phyloP scores from a whole-genome alignment of 208 protist species.

The Crithidia thermophila region DNA sequence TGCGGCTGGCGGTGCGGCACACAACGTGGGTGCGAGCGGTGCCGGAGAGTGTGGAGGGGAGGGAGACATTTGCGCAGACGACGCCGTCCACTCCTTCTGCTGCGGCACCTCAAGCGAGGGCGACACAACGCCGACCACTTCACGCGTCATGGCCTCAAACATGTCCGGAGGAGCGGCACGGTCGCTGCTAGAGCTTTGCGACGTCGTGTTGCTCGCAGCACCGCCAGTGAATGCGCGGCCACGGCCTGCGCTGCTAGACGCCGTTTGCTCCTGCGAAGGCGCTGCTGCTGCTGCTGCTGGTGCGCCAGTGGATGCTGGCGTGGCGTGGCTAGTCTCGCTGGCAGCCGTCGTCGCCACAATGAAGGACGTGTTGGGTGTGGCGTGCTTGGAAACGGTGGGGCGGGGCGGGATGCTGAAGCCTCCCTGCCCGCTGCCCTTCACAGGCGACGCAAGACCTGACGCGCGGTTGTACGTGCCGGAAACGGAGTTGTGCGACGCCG shows the following conservation, averaged over 20 bases:
- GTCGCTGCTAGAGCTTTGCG: background rate
- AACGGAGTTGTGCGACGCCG: background rate
- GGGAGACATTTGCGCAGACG: background rate
- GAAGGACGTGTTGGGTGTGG: conserved; percentile 6
- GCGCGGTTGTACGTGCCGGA: background rate
- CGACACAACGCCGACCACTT: background rate
- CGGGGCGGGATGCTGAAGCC: background rate
- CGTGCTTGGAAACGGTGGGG: background rate
- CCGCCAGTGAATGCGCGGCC: background rate
- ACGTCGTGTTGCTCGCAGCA: background rate
- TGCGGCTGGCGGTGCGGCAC: no score
- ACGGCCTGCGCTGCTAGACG: no score
- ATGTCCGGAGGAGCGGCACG: background rate
- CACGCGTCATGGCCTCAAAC: conserved; percentile 1
- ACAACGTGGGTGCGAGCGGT: no score
- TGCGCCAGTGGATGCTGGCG: background rate
- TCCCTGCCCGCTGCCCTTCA: background rate
- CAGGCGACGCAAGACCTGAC: conserved; percentile 1
- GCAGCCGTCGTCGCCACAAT: background rate
- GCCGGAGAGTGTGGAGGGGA: no score
- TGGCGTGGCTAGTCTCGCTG: background rate
- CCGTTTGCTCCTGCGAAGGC: background rate
- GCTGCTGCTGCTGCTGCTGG: background rate
- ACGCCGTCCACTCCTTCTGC: background rate
- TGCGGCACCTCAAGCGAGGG: background rate